Evolutionary conservation across 495 filamentous ascomycete genomes (phyloP), one percentile per base, ranked within the genome.

Genomic region (Daldinia vernicosa): DNA sequence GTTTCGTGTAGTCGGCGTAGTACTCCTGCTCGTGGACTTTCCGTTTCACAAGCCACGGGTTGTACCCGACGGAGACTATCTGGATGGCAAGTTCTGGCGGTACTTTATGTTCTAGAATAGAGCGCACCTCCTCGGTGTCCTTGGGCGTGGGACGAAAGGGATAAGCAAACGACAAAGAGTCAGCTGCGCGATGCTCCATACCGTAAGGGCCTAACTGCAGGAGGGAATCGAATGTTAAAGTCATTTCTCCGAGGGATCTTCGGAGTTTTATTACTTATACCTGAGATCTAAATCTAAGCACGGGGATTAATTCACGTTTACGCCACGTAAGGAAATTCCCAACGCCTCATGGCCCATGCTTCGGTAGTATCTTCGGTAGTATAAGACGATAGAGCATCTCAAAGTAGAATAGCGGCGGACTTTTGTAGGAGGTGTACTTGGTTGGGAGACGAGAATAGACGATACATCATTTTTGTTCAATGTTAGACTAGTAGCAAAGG

Each of bases 81-180:
- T 61, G 51, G 6, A 61, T 32, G 15, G 57, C 65, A 17, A 67
- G 57, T 26, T 67, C 65, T 1, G 57, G n/a, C 9, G 65, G 57
- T 2, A 67, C 12, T 19, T 12, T 54, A 17, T 33, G 47, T 14
- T 56, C 12, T n/a, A 61, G 26, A 56, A 56, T n/a, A 14, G 12
- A 2, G 19, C 33, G 35, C 4, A 47, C 37, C 9, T 19, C 43
- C 9, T 67, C 56, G 12, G 39, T 28, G 19, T 68, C 51, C 15
- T 14, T 14, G 58, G 56, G 2, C 3, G 58, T 56, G 19, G 58
- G 30, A 19, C 56, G 58, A 15, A 37, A 39, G 50, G n/a, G 11
- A 11, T 57, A 39, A 11, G 39, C 22, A 22, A 47, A 68, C 3
- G 57, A 51, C 7, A 68, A 52, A 37, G 50, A n/a, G 43, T 22